Base-by-base conservation (phyloP, 1,139 yeast species). In the Taphrina flavorubra region DNA sequence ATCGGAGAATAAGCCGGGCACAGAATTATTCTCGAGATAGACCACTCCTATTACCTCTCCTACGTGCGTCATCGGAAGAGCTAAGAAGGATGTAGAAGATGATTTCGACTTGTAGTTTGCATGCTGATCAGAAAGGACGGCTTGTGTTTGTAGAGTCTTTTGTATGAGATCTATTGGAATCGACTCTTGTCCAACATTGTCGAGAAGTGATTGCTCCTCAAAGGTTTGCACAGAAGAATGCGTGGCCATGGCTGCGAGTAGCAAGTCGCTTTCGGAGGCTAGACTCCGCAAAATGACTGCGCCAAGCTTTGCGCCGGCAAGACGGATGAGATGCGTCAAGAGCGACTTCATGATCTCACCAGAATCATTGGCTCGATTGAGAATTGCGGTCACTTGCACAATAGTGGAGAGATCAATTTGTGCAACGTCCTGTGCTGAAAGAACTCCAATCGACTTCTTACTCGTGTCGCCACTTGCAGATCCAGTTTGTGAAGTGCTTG, bases 271-370 rank as follows among this genome's bases (percentile, higher is more conserved):
- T 1, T 16, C 47, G 5, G 8, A 18, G 11, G 10, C 20, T 11
- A 1, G 2, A 20, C 20, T 25, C 16, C 53, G 31, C 1, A 56
- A 37, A 14, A 56, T 18, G 8, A 56, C 36, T 18, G 60, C 60
- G n/a, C 60, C 60, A 40, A 56, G 36, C 47, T 39, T 40, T 18
- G 60, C 60, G n/a, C 60, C 60, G 1, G 60, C 60, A 6, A 56
- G 36, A 20, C 60, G 46, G 13, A 56, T 40, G 44, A 56, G 47
- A 39, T 56, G 60, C 8, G 36, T 34, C 18, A 56, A 31, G 16
- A 56, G 60, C 20, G 60, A 36, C 16, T 37, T 5, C 42, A 56
- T 56, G 1, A 56, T 56, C 11, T 14, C 60, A n/a, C 14, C 2
- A 5, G 60, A 56, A 6, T 56, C 16, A 14, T 11, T 56, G 8